Conservation (phyloP, 2,329 filamentous ascomycete genomes). For the Lojkania enalia region DNA sequence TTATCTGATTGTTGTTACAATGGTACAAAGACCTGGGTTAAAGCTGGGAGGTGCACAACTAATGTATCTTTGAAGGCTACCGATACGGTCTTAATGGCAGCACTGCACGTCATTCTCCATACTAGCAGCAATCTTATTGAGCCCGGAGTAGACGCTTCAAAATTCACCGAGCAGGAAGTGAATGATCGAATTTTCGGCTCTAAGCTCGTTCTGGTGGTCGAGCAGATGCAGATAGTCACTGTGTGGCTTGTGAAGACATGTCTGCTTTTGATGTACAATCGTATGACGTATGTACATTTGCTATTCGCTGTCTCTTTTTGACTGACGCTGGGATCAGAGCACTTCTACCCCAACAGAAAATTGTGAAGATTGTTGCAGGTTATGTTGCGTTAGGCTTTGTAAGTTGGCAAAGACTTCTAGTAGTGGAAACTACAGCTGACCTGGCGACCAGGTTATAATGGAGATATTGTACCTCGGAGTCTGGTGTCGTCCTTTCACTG, state of each 20-base stretch:
- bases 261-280: conserved; percentile 55
- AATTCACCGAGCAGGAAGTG: conserved; percentile 44
- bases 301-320: conserved; percentile 56
- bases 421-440: no score
- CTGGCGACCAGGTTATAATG: no score
- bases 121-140: conserved; percentile 43
- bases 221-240: conserved; percentile 52
- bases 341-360: conserved; percentile 20
- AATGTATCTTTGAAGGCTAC: conserved; percentile 34
- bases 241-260: conserved; percentile 55
- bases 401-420: no score
- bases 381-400: conserved; percentile 51
- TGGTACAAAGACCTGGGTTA: conserved; percentile 26
- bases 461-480: conserved; percentile 50
- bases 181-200: conserved; percentile 52
- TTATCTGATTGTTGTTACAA: conserved; percentile 39
- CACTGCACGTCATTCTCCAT: conserved; percentile 37
- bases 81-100: conserved; percentile 37
- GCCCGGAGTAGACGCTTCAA: conserved; percentile 34
- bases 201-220: conserved; percentile 55
- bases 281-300: conserved; percentile 32
- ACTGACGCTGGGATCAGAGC: conserved; percentile 48
- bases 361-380: conserved; percentile 47
- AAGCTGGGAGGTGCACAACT: no score
- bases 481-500: conserved; percentile 55